These are phyloP conservation scores for Colletotrichum falcatum DNA, from an alignment of 2,329 filamentous ascomycete species.

Conservation along the genomic window DNA sequence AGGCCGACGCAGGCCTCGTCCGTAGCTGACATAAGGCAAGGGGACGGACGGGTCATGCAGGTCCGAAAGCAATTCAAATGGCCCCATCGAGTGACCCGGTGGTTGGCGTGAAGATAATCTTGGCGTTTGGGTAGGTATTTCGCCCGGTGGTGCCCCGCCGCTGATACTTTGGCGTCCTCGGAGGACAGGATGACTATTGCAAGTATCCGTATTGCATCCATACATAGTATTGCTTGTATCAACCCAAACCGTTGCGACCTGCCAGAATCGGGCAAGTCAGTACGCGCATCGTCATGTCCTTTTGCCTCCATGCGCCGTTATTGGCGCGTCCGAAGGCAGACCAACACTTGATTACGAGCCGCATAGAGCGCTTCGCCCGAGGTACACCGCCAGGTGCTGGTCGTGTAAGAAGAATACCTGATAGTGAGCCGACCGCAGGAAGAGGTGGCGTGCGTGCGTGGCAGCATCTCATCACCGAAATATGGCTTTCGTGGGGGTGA, in stretches of 20 bases:
- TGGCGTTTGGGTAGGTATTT: conserved; percentile 35
- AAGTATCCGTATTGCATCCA: too few species aligned
- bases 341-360: background rate
- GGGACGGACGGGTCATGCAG: conserved; percentile 23
- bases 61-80: conserved; percentile 31
- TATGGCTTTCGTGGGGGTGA: conserved; percentile 18
- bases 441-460: conserved; percentile 2
- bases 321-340: background rate
- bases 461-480: conserved; percentile 28
- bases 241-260: conserved; percentile 14
- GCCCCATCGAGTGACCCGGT: conserved; percentile 14
- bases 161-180: conserved; percentile 12
- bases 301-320: background rate
- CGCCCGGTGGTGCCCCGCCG: conserved; percentile 20
- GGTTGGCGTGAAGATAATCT: conserved; percentile 34
- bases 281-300: background rate
- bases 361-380: background rate
- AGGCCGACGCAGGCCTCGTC: background rate
- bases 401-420: background rate
- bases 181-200: background rate
- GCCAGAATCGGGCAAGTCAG: conserved; percentile 26
- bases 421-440: background rate
- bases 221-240: conserved; percentile 9
- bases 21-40: conserved; percentile 3
- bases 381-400: background rate